A percentile compares a stretch with the other conserved stretches of the same genome.
Conservation (phyloP, 805 yeast genomes). For the Saccharomycopsis amapae region DNA sequence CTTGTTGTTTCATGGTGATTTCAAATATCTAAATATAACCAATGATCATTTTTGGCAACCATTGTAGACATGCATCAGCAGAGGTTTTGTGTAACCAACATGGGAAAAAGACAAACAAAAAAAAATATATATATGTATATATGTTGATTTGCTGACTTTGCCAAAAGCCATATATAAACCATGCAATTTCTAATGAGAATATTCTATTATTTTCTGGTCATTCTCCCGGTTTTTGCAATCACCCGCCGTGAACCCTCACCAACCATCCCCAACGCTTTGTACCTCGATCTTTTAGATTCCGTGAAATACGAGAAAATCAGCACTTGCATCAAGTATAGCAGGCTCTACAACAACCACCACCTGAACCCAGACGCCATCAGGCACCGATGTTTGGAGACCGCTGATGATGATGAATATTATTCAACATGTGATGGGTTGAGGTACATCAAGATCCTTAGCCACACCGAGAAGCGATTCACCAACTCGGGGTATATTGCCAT, state of each 20-base stretch:
- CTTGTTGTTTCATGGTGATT: no score
- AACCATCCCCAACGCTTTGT: conserved; percentile 1
- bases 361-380: background rate
- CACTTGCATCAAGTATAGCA: conserved; percentile 5
- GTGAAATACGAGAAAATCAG: conserved; percentile 13
- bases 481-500: conserved; percentile 42
- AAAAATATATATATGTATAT: no score
- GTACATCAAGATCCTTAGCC: conserved; percentile 10
- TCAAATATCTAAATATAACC: no score
- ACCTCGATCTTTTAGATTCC: conserved; percentile 7
- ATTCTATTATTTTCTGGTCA: background rate
- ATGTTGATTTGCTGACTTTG: background rate
- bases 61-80: no score
- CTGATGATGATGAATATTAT: background rate
- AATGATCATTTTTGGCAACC: no score
- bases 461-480: conserved; percentile 8
- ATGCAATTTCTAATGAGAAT: background rate
- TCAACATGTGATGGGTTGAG: conserved; percentile 6
- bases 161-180: background rate
- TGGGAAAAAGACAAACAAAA: no score
- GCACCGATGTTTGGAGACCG: background rate
- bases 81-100: no score
- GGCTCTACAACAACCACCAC: background rate
- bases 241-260: background rate
- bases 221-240: background rate